Percentiles rank a stretch among this genome's conserved stretches.
Evolutionary conservation across 805 yeast genomes (phyloP).

Genomic region (Myxozyma vanderwaltii): DNA sequence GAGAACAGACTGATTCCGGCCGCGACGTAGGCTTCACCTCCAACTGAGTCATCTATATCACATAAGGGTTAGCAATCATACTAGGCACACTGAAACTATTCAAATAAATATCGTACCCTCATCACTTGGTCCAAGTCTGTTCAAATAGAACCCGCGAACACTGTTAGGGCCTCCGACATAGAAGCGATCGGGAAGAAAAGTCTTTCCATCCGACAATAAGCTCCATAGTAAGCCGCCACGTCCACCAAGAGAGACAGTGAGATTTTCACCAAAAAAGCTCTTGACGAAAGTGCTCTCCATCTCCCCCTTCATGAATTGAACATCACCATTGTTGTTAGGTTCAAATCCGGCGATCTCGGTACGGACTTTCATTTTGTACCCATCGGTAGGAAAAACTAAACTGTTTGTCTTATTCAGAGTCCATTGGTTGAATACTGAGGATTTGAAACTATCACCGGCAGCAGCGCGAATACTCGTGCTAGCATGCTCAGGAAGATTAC

Average conservation of each 20-base stretch:
- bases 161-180: slow-evolving; percentile 79
- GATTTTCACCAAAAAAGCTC: slow-evolving; percentile 42
- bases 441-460: slow-evolving; percentile 66
- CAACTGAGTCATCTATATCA: slow-evolving; percentile 52
- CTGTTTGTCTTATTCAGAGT: slow-evolving; percentile 50
- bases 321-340: slow-evolving; percentile 32
- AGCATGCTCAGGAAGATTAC: slow-evolving; percentile 51
- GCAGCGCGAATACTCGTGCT: slow-evolving; percentile 58
- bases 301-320: slow-evolving; percentile 42
- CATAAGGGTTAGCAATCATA: not conserved
- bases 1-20: slow-evolving; percentile 61
- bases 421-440: slow-evolving; percentile 51
- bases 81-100: not conserved
- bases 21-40: slow-evolving; percentile 65
- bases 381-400: slow-evolving; percentile 51
- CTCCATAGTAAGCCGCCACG: slow-evolving; percentile 59
- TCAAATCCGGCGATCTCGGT: slow-evolving; percentile 52
- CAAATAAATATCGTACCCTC: slow-evolving; percentile 29
- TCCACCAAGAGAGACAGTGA: slow-evolving; percentile 55
- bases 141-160: slow-evolving; percentile 67
- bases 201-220: slow-evolving; percentile 42
- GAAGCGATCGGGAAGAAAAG: slow-evolving; percentile 77
- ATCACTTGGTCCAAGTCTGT: slow-evolving; percentile 67
- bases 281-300: slow-evolving; percentile 44
- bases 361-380: slow-evolving; percentile 46